Conservation (phyloP, 257 asterid genomes). For the Fraxinus excelsior region DNA sequence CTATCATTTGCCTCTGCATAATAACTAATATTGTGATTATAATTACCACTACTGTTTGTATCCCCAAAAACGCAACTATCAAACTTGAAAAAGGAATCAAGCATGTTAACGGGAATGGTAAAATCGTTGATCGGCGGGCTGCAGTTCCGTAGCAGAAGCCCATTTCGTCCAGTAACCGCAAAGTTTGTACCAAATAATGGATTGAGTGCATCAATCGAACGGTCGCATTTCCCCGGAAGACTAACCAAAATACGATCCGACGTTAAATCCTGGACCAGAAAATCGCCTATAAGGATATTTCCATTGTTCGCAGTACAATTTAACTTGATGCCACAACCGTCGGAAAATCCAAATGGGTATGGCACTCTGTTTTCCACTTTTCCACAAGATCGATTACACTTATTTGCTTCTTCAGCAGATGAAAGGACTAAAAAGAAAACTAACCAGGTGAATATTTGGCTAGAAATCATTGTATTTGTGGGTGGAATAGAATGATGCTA, state of each 20-base stretch:
- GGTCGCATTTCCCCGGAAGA: conserved; percentile 35
- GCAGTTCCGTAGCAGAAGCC: conserved; percentile 34
- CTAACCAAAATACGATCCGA: conserved; percentile 26
- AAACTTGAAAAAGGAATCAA: background rate
- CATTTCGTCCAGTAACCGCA: conserved; percentile 33
- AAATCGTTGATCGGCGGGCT: conserved; percentile 14
- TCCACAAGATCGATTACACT: conserved; percentile 27
- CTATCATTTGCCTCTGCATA: conserved; percentile 20
- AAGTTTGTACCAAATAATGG: conserved; percentile 21
- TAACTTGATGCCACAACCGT: conserved; percentile 30
- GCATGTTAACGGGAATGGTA: conserved; percentile 17
- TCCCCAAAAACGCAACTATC: conserved; percentile 18
- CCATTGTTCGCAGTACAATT: conserved; percentile 27
- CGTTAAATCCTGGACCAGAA: conserved; percentile 33
- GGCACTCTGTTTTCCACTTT: conserved; percentile 7
- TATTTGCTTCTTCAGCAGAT: background rate
- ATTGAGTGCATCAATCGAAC: conserved; percentile 27
- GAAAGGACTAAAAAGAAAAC: conserved; percentile 8
- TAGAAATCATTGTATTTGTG: background rate
- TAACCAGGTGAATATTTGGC: conserved; percentile 5
- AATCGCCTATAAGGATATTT: conserved; percentile 30
- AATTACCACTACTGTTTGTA: background rate
- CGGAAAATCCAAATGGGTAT: conserved; percentile 47
- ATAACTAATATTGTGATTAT: conserved; percentile 22
- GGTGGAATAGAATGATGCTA: background rate